Percentiles rank a stretch among this genome's conserved stretches.
Evolutionary conservation across 1,139 yeast species (phyloP).

Genomic region (Nakaseomyces bracarensis): DNA sequence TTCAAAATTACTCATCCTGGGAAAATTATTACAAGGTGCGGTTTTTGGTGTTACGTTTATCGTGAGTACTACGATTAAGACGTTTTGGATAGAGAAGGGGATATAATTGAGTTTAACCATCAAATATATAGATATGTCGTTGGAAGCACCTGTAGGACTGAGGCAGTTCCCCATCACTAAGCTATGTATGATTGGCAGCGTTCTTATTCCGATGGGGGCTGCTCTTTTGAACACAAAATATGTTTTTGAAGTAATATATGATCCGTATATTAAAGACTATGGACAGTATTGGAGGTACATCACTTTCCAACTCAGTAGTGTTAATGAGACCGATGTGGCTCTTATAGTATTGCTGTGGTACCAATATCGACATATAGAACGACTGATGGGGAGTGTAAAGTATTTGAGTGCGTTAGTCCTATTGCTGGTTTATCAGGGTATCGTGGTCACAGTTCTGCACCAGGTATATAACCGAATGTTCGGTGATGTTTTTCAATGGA

Average conservation of each 20-base stretch:
- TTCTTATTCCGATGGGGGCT: constrained; percentile 24
- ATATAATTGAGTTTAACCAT: too few species aligned
- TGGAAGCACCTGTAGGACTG: constrained; percentile 28
- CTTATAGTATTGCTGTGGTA: constrained; percentile 28
- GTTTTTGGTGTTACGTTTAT: too few species aligned
- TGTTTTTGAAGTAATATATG: constrained; percentile 23
- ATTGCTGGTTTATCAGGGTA: constrained; percentile 22
- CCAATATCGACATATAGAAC: constrained; percentile 26
- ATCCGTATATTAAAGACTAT: constrained; percentile 27
- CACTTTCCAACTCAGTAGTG: constrained; percentile 24
- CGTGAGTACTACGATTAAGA: too few species aligned
- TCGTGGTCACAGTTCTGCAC: constrained; percentile 14
- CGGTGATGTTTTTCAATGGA: constrained; percentile 15
- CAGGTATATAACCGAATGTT: constrained; percentile 14
- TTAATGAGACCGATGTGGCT: constrained; percentile 29
- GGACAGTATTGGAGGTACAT: constrained; percentile 26
- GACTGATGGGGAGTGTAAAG: constrained; percentile 29
- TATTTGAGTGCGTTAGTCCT: constrained; percentile 25
- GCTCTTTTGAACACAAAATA: constrained; percentile 26
- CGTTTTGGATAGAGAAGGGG: neutral
- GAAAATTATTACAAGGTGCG: too few species aligned
- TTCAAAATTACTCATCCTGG: too few species aligned
- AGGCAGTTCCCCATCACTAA: constrained; percentile 26
- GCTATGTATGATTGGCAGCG: constrained; percentile 23
- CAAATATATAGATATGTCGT: constrained; percentile 18